Base-by-base conservation (phyloP, 805 yeast species). In the Grigorovia transvaalensis region DNA sequence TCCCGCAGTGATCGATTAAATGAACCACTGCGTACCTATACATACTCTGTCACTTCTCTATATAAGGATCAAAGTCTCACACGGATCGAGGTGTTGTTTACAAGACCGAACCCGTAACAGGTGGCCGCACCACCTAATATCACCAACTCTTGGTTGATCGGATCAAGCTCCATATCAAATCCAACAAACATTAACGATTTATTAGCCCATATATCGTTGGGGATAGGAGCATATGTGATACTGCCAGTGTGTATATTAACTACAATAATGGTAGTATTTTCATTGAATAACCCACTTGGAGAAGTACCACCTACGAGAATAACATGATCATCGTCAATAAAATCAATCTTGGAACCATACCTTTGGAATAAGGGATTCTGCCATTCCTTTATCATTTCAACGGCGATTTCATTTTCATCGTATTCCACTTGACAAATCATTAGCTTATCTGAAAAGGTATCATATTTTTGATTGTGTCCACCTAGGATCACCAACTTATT, bases 51-150 rank as follows among this genome's bases (percentile, higher is more conserved):
- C 27, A 23, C 27, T 23, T 23, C 27, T 3, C 27, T 23, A 23
- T 23, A 23, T 23, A 23, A 23, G 27, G 6, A 23, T 23, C 20
- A 46, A 12, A 46, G 29, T 44, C 33, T 38, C 33, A 54, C 33
- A 3, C 13, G 41, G 33, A 54, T 42, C 1, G 50, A 46, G 12
- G 45, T 46, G 46, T 77, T 77, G 75, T 78, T 75, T 19, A 73
- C 73, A 0, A 82, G 72, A 0, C 95, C 95, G 68, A 85, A 87
- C 0, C 90, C 84, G 57, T 83, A 86, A 61, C 95, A 86, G 1
- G 85, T 88, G 0, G 85, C 90, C 3, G 95, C 95, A 2, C 95
- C 91, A 9, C 82, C 85, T 45, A 79, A 56, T 2, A 66, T 35
- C 20, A 45, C 23, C 46, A 19, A 67, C 50, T 7, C 63, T 19